A percentile compares a stretch with the other conserved stretches of the same genome.
phyloP scores from a whole-genome alignment of 148 eudicot species.

The Agrostemma githago region DNA sequence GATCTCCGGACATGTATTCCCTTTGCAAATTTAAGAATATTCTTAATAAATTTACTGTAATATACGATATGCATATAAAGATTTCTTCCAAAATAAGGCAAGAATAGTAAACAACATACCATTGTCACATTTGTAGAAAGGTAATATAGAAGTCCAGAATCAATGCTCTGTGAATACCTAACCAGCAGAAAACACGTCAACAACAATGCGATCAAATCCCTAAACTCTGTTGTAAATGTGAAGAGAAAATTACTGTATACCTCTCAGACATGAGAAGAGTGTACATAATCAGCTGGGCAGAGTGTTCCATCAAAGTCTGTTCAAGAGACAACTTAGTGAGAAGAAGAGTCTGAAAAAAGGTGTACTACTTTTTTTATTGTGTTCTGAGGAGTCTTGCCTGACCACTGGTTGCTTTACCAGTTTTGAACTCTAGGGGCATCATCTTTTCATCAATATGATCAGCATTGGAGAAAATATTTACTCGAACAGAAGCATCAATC shows the following conservation, averaged over 20 bases:
- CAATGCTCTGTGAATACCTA: conserved; percentile 71
- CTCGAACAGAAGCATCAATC: conserved; percentile 88
- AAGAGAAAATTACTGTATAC: conserved; percentile 28
- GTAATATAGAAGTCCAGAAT: conserved; percentile 82
- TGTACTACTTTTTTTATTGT: not conserved
- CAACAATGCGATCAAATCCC: conserved; percentile 8
- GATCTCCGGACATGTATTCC: conserved; percentile 65
- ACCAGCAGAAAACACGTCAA: conserved; percentile 14
- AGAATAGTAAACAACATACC: conserved; percentile 38
- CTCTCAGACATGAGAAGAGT: conserved; percentile 97
- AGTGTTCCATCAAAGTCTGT: conserved; percentile 87
- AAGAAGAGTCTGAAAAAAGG: conserved; percentile 5
- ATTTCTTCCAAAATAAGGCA: not conserved
- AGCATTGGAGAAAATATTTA: conserved; percentile 36
- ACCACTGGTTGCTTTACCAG: conserved; percentile 88
- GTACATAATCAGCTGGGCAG: conserved; percentile 92
- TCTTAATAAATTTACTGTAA: conserved; percentile 2
- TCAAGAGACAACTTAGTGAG: conserved; percentile 23
- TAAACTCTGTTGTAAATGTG: not conserved
- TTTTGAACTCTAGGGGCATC: conserved; percentile 94
- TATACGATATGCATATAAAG: not conserved
- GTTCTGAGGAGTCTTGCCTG: conserved; percentile 42
- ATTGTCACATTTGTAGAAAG: conserved; percentile 83
- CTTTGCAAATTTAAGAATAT: conserved; percentile 36
- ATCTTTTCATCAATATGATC: conserved; percentile 45